Percentiles rank a stretch among this genome's conserved stretches.
Evolutionary conservation across 768 basidiomycete species (phyloP).

Genomic region (Tulasnella sp.): DNA sequence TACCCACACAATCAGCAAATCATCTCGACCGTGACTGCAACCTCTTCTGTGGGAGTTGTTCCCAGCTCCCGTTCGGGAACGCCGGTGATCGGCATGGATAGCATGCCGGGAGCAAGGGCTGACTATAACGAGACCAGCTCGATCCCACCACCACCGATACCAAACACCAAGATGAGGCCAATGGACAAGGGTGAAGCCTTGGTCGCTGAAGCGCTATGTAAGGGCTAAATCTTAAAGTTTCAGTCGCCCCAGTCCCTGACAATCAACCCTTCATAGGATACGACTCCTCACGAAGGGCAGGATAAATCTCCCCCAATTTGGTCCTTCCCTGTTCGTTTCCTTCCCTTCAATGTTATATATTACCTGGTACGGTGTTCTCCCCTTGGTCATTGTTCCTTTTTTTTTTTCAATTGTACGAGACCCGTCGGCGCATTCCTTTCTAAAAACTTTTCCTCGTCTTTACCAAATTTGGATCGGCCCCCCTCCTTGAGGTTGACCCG

Average conservation of each 20-base stretch:
- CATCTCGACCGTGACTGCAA: constrained; percentile 51
- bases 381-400: background rate
- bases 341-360: background rate
- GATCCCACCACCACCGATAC: constrained; percentile 17
- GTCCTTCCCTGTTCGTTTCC: background rate
- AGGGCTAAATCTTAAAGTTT: background rate
- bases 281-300: background rate
- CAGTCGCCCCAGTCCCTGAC: background rate
- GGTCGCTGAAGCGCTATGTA: constrained; percentile 7
- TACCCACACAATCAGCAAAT: constrained; percentile 76
- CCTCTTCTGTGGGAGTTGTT: constrained; percentile 18
- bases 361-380: constrained; percentile 6
- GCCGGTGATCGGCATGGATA: constrained; percentile 17
- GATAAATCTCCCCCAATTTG: background rate
- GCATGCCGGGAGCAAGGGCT: constrained; percentile 9
- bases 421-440: background rate
- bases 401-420: background rate
- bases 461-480: background rate
- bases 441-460: background rate
- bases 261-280: background rate
- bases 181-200: constrained; percentile 19
- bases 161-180: constrained; percentile 21
- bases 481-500: background rate
- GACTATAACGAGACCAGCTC: constrained; percentile 12
- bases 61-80: constrained; percentile 18